Evolutionary conservation across 257 asterid genomes (phyloP).

Genomic region (Scutellaria minor): DNA sequence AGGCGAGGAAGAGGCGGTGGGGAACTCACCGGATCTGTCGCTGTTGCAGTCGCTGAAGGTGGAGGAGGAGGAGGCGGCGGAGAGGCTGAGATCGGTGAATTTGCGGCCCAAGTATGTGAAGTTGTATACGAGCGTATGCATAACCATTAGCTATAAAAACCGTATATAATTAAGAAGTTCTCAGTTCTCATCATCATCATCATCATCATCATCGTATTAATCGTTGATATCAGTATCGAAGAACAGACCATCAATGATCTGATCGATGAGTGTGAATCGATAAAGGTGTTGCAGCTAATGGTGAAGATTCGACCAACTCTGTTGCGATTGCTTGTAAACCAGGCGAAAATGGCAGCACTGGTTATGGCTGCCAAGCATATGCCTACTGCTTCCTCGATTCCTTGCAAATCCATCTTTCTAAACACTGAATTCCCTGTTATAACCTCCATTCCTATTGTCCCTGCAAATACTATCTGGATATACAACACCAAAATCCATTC

Average conservation of each 20-base stretch:
- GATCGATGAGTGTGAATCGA: constrained; percentile 75
- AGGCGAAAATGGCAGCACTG: constrained; percentile 78
- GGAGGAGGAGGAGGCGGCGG: constrained; percentile 64
- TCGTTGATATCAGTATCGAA: constrained; percentile 59
- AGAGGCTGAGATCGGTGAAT: constrained; percentile 55
- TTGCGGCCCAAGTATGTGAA: constrained; percentile 71
- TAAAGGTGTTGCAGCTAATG: constrained; percentile 68
- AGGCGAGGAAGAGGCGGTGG: constrained; percentile 65
- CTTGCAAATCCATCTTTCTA: constrained; percentile 68
- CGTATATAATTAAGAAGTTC: not conserved
- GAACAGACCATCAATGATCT: constrained; percentile 77
- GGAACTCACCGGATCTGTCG: constrained; percentile 94
- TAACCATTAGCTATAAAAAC: not conserved
- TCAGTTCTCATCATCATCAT: too few relatives aligned
- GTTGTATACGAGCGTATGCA: constrained; percentile 17
- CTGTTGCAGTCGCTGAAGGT: constrained; percentile 98
- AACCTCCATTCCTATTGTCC: constrained; percentile 64
- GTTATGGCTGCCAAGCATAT: constrained; percentile 65
- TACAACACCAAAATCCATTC: not conserved
- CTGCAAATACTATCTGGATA: constrained; percentile 79
- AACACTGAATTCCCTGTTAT: constrained; percentile 84
- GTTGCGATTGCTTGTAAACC: constrained; percentile 73
- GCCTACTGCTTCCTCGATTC: constrained; percentile 72
- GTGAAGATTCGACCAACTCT: constrained; percentile 73
- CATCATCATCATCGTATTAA: constrained; percentile 28